Evolutionary conservation across 176 grass and related monocot species (phyloP).

Genomic region (Aegilops bicornis): DNA sequence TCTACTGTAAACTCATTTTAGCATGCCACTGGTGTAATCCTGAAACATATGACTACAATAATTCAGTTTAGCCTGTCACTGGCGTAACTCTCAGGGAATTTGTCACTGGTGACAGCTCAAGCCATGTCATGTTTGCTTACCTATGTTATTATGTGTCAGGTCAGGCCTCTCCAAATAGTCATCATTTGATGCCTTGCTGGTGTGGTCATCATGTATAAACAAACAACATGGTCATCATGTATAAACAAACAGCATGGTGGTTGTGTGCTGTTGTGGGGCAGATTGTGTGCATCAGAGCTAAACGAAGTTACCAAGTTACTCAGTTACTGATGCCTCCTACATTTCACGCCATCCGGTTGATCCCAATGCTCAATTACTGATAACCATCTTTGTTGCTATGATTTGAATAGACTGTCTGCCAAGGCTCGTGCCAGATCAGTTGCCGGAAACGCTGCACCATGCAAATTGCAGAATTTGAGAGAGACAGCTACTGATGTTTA

Average conservation of each 20-base stretch:
- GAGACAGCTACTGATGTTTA: constrained; percentile 51
- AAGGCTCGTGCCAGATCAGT: constrained; percentile 1
- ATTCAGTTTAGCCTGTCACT: background rate
- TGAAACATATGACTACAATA: background rate
- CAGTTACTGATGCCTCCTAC: background rate
- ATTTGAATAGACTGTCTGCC: background rate
- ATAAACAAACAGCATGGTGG: background rate
- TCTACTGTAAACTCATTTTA: background rate
- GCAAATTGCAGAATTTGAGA: constrained; percentile 47
- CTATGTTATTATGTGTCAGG: background rate
- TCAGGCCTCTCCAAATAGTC: background rate
- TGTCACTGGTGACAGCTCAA: background rate
- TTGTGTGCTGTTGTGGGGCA: background rate
- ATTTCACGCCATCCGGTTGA: background rate
- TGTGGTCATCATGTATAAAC: constrained; percentile 4
- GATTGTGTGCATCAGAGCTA: no score
- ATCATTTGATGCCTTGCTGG: background rate
- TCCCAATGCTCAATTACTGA: background rate
- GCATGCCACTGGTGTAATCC: background rate
- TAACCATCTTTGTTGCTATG: background rate
- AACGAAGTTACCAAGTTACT: no score
- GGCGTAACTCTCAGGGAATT: background rate
- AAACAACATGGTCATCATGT: background rate
- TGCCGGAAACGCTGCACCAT: constrained; percentile 8
- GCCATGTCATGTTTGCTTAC: background rate